Evolutionary conservation across 2,329 filamentous ascomycete species (phyloP), one percentile per base, ranked within the genome.

Genomic region (Pseudogymnoascus sp.): DNA sequence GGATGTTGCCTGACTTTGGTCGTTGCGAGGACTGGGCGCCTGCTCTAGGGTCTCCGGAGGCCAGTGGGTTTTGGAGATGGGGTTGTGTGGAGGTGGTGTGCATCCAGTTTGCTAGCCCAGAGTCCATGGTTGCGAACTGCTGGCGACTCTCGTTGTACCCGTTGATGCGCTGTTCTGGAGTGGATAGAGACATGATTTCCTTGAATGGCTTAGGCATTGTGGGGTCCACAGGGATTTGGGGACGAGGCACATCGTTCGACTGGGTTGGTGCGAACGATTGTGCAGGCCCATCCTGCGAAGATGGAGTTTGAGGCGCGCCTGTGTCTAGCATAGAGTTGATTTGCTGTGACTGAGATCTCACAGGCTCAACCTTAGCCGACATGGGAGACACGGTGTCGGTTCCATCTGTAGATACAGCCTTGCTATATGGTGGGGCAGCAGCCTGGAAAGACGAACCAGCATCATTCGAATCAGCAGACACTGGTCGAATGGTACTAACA

Each of bases 101-200:
- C 21, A 87, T 74, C 85, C 85, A 88, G 35, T 78, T 75, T 62
- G 75, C 79, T n/a, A 97, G 77, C 1, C 93, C 91, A 4, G 89
- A 89, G 64, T 96, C 86, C 72, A 88, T 85, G 11, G 77, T 74
- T 0, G 88, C 87, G 73, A 92, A 91, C 53, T 89, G 83, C 15
- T 83, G 77, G 50, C 91, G 84, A 0, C 89, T 88, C 64, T 88
- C 83, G 64, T 90, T 84, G 73, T 90, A 96, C 13, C 86, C 87
- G 46, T 82, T 79, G 65, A 95, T 89, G 19, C 92, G 86, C 67
- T 95, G 87, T 13, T 80, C 74, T 0, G 86, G 75, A 1, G 83
- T 84, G 15, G 83, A 80, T 60, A 95, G 80, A 7, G 83, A 85
- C 69, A 91, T 80, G 65, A 97, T 96, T 64, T 96, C 89, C 60